A percentile compares a stretch with the other conserved stretches of the same genome.
phyloP scores from a whole-genome alignment of 2,329 filamentous ascomycete genomes.

The Knufia petricola region DNA sequence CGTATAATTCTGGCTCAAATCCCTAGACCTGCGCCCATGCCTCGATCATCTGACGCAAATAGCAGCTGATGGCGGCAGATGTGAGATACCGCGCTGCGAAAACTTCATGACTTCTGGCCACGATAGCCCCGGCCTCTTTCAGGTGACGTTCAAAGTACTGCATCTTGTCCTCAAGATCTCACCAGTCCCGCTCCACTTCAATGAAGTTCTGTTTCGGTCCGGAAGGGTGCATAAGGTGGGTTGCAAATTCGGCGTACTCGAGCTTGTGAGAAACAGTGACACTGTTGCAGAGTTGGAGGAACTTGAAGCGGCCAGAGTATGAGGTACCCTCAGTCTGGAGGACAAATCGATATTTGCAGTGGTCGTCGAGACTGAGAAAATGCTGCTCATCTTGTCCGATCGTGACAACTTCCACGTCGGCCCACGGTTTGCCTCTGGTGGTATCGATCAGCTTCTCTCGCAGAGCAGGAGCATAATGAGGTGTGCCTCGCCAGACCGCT shows the following conservation, averaged over 20 bases:
- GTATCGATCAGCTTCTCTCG: background rate
- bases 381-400: slow-evolving; percentile 2
- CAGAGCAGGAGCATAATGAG: background rate
- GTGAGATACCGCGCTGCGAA: slow-evolving; percentile 47
- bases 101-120: slow-evolving; percentile 37
- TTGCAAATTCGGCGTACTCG: slow-evolving; percentile 41
- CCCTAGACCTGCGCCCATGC: slow-evolving; percentile 27
- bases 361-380: slow-evolving; percentile 42
- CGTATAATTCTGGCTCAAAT: background rate
- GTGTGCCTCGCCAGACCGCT: slow-evolving; percentile 1
- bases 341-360: slow-evolving; percentile 47
- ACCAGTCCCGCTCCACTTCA: slow-evolving; percentile 44
- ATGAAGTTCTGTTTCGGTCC: slow-evolving; percentile 44
- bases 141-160: slow-evolving; percentile 36
- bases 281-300: slow-evolving; percentile 43
- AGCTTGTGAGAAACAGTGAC: slow-evolving; percentile 42
- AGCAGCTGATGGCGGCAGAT: slow-evolving; percentile 46
- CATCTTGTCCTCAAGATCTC: slow-evolving; percentile 42
- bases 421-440: background rate
- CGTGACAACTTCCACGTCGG: slow-evolving; percentile 1
- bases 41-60: slow-evolving; percentile 42
- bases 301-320: slow-evolving; percentile 46
- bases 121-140: slow-evolving; percentile 39
- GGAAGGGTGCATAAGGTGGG: slow-evolving; percentile 35
- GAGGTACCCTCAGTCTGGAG: slow-evolving; percentile 45